phyloP scores from a whole-genome alignment of 2,329 filamentous ascomycete species.

The Paraphaeosphaeria minitans region DNA sequence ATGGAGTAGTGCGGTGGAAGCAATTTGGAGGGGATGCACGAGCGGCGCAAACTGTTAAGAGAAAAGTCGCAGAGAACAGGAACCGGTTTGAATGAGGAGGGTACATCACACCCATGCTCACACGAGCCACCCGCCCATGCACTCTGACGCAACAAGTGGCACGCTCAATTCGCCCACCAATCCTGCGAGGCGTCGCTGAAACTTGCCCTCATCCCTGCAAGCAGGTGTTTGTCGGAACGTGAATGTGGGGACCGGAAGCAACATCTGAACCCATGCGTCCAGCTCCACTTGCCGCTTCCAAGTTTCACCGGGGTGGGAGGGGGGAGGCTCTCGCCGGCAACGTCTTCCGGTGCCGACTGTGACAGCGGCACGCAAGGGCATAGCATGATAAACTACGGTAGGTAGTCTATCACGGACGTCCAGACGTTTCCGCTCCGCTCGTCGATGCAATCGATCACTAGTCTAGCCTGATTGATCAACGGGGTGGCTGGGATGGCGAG shows the following conservation, averaged over 20 bases:
- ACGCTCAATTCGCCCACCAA: conserved; percentile 32
- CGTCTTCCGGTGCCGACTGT: not conserved
- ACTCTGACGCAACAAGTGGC: conserved; percentile 46
- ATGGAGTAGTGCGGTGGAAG: conserved; percentile 23
- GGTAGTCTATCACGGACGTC: too few relatives aligned
- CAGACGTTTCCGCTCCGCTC: not conserved
- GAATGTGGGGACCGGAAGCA: conserved; percentile 1
- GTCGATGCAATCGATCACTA: not conserved
- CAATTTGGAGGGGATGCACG: conserved; percentile 24
- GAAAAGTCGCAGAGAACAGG: conserved; percentile 32
- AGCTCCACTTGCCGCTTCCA: conserved; percentile 10
- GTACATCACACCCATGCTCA: conserved; percentile 38
- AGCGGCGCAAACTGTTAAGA: conserved; percentile 40
- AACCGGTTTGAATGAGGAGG: conserved; percentile 46
- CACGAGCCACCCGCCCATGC: conserved; percentile 44
- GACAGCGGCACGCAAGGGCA: not conserved
- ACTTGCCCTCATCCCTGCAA: conserved; percentile 40
- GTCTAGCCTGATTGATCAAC: conserved; percentile 1
- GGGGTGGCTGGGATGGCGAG: not conserved
- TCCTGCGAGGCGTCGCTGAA: conserved; percentile 28
- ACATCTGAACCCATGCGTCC: conserved; percentile 1
- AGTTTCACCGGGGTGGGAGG: too few relatives aligned
- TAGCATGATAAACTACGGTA: not conserved
- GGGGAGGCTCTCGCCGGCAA: not conserved
- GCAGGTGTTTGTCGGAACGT: conserved; percentile 16